Percentiles rank a stretch among this genome's conserved stretches.
Conservation (phyloP, 2,329 filamentous ascomycete species). For the Aspergillus pseudoviridinutans region DNA sequence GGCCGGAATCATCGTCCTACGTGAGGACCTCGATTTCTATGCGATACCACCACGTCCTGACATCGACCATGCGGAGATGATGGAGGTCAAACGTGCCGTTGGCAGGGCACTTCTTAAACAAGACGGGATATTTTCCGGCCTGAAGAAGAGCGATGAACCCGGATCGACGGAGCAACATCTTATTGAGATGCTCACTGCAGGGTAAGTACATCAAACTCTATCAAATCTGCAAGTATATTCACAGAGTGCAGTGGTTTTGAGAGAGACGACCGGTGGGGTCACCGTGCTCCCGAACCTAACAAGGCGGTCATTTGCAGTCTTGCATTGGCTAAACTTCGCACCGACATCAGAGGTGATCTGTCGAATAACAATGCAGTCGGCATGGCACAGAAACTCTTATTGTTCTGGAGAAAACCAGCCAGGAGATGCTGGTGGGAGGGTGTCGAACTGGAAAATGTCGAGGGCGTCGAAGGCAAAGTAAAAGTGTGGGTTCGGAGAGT, state of each 20-base stretch:
- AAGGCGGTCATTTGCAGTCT: conserved; percentile 98
- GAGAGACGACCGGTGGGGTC: conserved; percentile 91
- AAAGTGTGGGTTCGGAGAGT: conserved; percentile 98
- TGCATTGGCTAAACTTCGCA: conserved; percentile 85
- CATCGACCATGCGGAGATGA: conserved; percentile 86
- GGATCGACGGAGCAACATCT: conserved; percentile 97
- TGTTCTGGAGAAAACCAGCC: conserved; percentile 98
- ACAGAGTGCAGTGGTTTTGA: conserved; percentile 73
- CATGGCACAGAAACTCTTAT: conserved; percentile 95
- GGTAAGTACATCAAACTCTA: conserved; percentile 56
- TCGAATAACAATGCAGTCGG: conserved; percentile 75
- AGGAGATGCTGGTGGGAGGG: conserved; percentile 99
- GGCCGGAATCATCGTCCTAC: conserved; percentile 92
- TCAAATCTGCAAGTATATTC: not conserved
- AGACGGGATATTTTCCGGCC: conserved; percentile 90
- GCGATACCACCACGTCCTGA: conserved; percentile 82
- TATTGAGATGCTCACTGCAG: conserved; percentile 98
- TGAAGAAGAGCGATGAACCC: conserved; percentile 91
- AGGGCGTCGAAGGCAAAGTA: conserved; percentile 83
- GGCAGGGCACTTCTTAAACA: conserved; percentile 82
- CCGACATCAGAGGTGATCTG: conserved; percentile 76
- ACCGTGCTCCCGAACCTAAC: conserved; percentile 94
- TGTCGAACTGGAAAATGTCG: conserved; percentile 82
- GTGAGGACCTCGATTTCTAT: conserved; percentile 97
- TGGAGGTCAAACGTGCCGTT: conserved; percentile 89